A percentile compares a stretch with the other conserved stretches of the same genome.
Conservation (phyloP, 148 eudicot species). For the Chenopodium album region DNA sequence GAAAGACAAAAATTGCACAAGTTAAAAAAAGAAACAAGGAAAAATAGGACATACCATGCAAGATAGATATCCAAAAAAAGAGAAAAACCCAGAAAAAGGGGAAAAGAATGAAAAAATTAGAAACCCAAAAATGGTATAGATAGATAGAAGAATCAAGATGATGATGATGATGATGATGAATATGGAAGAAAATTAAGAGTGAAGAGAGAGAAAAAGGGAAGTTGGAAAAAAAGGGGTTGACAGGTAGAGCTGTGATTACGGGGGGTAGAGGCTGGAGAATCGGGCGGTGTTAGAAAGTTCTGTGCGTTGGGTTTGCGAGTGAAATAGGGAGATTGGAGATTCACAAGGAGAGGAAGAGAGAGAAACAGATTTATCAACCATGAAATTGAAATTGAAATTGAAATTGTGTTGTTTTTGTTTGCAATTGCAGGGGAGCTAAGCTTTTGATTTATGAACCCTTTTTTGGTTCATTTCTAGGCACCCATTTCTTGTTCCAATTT, state of each 20-base stretch:
- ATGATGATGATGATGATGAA: background rate
- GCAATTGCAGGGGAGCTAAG: no score
- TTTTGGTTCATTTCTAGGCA: no score
- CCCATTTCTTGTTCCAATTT: no score
- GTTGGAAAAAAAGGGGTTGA: slow-evolving; percentile 21
- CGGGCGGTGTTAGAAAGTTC: slow-evolving; percentile 46
- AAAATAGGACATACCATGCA: slow-evolving; percentile 14
- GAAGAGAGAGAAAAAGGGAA: background rate
- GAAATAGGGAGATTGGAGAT: background rate
- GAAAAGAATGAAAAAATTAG: slow-evolving; percentile 9
- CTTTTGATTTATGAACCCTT: no score
- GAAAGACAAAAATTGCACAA: background rate
- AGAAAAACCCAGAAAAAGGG: slow-evolving; percentile 32
- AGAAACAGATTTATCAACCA: no score
- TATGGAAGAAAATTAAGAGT: background rate
- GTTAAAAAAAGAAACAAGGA: background rate
- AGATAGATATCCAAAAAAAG: slow-evolving; percentile 31
- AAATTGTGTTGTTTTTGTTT: no score
- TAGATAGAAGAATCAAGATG: background rate
- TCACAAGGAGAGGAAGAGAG: background rate
- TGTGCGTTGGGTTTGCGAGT: slow-evolving; percentile 14
- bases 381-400: no score
- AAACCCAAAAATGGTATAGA: slow-evolving; percentile 26
- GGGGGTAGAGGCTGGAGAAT: slow-evolving; percentile 41
- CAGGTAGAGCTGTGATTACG: slow-evolving; percentile 60